Conservation (phyloP, 805 yeast species). For the Komagataella pastoris region DNA sequence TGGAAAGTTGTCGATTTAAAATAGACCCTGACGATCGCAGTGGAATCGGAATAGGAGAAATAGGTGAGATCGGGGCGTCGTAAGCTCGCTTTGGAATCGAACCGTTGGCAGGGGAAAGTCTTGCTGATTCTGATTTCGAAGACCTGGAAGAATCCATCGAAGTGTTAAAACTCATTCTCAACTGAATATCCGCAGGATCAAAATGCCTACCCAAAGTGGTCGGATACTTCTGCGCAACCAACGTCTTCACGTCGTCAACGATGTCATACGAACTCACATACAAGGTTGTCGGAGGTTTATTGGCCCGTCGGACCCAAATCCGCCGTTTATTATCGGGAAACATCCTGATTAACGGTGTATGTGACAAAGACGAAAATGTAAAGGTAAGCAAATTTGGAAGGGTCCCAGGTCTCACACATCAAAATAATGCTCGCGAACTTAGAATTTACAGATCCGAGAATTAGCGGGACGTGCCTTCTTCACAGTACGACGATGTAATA, state of each 20-base stretch:
- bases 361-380: not conserved
- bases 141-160: not conserved
- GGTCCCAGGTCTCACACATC: not conserved
- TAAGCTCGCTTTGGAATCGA: slow-evolving; percentile 2
- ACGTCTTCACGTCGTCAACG: slow-evolving; percentile 69
- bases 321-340: slow-evolving; percentile 16
- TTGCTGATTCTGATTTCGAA: not conserved
- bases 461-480: no score
- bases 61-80: slow-evolving; percentile 1
- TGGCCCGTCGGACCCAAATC: slow-evolving; percentile 40
- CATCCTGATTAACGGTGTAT: not conserved
- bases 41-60: not conserved
- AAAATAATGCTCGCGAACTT: not conserved
- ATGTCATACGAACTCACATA: slow-evolving; percentile 47
- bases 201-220: slow-evolving; percentile 44
- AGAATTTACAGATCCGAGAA: not conserved
- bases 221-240: slow-evolving; percentile 52
- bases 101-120: slow-evolving; percentile 3
- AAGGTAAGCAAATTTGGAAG: not conserved
- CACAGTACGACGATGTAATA: not conserved
- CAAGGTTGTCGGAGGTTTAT: slow-evolving; percentile 58
- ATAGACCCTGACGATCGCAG: not conserved
- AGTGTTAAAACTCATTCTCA: not conserved
- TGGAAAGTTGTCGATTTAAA: not conserved
- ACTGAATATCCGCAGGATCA: slow-evolving; percentile 52